Conservation (phyloP, 2,329 filamentous ascomycete genomes). For the Venturia carpophila region DNA sequence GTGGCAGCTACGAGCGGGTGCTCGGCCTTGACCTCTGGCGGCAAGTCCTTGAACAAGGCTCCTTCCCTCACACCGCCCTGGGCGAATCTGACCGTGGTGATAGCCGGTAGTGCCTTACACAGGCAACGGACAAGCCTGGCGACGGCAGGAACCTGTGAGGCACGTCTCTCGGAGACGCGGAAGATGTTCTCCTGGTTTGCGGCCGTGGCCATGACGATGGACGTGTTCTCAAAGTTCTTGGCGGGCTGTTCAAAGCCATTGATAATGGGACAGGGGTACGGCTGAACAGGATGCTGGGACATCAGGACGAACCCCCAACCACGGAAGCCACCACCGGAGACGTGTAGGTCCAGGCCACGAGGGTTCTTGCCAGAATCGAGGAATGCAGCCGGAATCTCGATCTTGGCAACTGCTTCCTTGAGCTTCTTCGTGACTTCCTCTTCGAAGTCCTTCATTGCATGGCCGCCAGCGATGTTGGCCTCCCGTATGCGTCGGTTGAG, state of each 20-base stretch:
- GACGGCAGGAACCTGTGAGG: constrained; percentile 76
- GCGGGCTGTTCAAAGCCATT: constrained; percentile 66
- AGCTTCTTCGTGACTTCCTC: constrained; percentile 52
- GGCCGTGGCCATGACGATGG: constrained; percentile 35
- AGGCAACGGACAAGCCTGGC: constrained; percentile 72
- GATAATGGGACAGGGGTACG: constrained; percentile 77
- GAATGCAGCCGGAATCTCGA: constrained; percentile 50
- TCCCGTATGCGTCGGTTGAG: constrained; percentile 48
- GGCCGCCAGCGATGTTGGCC: constrained; percentile 29
- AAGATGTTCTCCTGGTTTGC: constrained; percentile 42
- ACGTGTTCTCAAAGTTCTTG: constrained; percentile 51
- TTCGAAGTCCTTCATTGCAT: constrained; percentile 23
- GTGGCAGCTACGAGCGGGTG: constrained; percentile 61
- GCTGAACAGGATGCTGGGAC: constrained; percentile 63
- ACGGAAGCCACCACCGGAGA: constrained; percentile 83
- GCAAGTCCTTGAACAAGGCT: constrained; percentile 64
- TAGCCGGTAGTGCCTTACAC: constrained; percentile 57
- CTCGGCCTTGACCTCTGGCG: constrained; percentile 49
- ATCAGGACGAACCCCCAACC: constrained; percentile 88
- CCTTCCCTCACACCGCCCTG: constrained; percentile 84
- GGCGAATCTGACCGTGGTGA: constrained; percentile 72
- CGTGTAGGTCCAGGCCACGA: constrained; percentile 61
- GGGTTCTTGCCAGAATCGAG: constrained; percentile 36
- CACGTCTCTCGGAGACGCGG: constrained; percentile 71
- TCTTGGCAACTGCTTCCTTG: constrained; percentile 48